These are phyloP conservation scores for Ophiostoma ips DNA, from an alignment of 2,329 filamentous ascomycete genomes.

Conservation along the genomic window DNA sequence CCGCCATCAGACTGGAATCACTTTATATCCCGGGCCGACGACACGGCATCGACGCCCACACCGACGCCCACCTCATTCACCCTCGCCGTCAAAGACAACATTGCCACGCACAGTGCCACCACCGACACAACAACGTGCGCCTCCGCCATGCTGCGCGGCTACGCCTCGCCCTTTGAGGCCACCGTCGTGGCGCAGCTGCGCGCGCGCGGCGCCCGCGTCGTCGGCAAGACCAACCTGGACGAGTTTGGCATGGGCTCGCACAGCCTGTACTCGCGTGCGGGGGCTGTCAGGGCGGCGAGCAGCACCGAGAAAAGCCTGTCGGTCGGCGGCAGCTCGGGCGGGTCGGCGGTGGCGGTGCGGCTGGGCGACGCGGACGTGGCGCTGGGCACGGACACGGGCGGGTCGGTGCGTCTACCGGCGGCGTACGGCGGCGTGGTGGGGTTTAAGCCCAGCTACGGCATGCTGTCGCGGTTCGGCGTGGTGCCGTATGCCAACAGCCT, in stretches of 20 bases:
- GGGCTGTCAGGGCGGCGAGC: slow-evolving; percentile 14
- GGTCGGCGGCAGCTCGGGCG: slow-evolving; percentile 82
- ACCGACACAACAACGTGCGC: slow-evolving; percentile 70
- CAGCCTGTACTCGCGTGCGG: slow-evolving; percentile 18
- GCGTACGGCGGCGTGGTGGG: slow-evolving; percentile 74
- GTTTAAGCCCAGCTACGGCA: slow-evolving; percentile 84
- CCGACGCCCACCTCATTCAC: slow-evolving; percentile 18
- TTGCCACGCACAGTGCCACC: slow-evolving; percentile 41
- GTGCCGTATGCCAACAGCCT: slow-evolving; percentile 86
- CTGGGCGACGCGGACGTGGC: slow-evolving; percentile 45
- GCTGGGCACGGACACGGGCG: slow-evolving; percentile 86
- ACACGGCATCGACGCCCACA: not conserved
- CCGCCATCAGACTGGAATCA: slow-evolving; percentile 13
- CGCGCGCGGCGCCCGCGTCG: slow-evolving; percentile 44
- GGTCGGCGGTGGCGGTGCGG: slow-evolving; percentile 75
- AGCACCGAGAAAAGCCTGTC: slow-evolving; percentile 33
- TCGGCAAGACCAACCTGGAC: slow-evolving; percentile 82
- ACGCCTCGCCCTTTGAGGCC: slow-evolving; percentile 64
- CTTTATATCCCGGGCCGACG: slow-evolving; percentile 8
- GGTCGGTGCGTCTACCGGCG: slow-evolving; percentile 74
- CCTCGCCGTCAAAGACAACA: slow-evolving; percentile 63
- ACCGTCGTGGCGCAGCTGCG: slow-evolving; percentile 60
- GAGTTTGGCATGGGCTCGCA: slow-evolving; percentile 33
- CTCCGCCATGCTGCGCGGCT: slow-evolving; percentile 54
- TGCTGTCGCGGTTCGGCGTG: slow-evolving; percentile 74